Conservation (phyloP, 768 basidiomycete genomes). For the Lactifluus subvellereus region DNA sequence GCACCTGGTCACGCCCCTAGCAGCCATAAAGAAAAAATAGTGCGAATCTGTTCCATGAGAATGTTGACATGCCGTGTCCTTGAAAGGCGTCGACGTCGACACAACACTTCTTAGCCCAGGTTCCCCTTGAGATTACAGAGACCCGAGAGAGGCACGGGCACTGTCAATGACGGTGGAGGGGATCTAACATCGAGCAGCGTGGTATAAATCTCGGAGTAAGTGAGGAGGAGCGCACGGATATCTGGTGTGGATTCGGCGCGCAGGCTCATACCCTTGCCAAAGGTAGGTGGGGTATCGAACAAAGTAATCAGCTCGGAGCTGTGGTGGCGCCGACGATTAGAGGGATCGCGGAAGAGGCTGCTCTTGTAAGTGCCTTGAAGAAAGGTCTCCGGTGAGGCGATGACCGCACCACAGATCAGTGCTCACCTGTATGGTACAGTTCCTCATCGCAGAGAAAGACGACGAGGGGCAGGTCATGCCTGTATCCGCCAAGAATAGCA, state of each 20-base stretch:
- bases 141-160: slow-evolving; percentile 53
- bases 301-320: slow-evolving; percentile 36
- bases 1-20: not conserved
- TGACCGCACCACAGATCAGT: not conserved
- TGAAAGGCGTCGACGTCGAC: slow-evolving; percentile 34
- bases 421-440: slow-evolving; percentile 40
- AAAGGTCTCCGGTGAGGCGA: not conserved
- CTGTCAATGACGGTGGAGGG: slow-evolving; percentile 51
- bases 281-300: slow-evolving; percentile 33
- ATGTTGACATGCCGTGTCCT: slow-evolving; percentile 63
- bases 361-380: slow-evolving; percentile 38
- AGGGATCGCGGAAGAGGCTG: slow-evolving; percentile 39
- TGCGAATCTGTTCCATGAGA: slow-evolving; percentile 45
- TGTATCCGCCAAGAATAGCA: slow-evolving; percentile 34
- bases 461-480: slow-evolving; percentile 36
- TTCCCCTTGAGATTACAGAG: slow-evolving; percentile 51
- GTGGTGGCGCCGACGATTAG: slow-evolving; percentile 36
- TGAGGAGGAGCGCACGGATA: slow-evolving; percentile 42
- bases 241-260: slow-evolving; percentile 34
- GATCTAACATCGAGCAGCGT: slow-evolving; percentile 54
- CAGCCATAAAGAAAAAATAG: not conserved
- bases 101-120: slow-evolving; percentile 65
- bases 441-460: slow-evolving; percentile 42
- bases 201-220: slow-evolving; percentile 51
- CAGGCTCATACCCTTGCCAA: slow-evolving; percentile 26